Percentiles rank a stretch among this genome's conserved stretches.
Conservation (phyloP, 768 basidiomycete species). For the Mrakia gelida region DNA sequence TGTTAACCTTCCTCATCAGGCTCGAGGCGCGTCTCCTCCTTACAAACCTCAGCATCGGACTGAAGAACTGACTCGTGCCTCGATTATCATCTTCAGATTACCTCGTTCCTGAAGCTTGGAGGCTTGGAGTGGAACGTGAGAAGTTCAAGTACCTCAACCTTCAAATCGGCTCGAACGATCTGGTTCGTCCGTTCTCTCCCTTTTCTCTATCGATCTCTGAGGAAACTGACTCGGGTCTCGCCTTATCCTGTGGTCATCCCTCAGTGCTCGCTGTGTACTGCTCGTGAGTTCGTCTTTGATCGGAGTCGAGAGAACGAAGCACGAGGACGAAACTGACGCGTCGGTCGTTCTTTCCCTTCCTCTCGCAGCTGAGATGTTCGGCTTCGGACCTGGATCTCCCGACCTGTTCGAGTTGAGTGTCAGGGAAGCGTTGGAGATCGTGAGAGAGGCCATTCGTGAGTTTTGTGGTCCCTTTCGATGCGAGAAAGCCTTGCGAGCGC, state of each 20-base stretch:
- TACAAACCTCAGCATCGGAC: background rate
- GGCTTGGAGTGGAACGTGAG: conserved; percentile 3
- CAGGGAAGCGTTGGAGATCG: conserved; percentile 29
- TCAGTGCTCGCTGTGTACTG: conserved; percentile 8
- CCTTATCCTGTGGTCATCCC: background rate
- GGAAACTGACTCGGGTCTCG: no score
- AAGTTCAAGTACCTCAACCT: conserved; percentile 23
- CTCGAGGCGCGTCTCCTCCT: conserved; percentile 14
- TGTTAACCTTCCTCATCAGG: conserved; percentile 25
- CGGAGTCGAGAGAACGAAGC: no score
- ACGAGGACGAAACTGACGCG: background rate
- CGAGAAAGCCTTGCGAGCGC: no score
- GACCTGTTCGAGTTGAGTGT: conserved; percentile 21
- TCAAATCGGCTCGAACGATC: conserved; percentile 30
- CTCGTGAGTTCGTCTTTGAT: background rate
- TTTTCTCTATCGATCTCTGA: background rate
- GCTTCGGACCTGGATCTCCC: conserved; percentile 18
- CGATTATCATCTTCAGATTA: conserved; percentile 8
- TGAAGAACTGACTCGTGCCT: background rate
- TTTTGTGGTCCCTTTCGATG: background rate
- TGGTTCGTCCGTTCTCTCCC: background rate
- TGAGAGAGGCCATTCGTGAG: conserved; percentile 25
- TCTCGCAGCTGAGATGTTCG: conserved; percentile 11
- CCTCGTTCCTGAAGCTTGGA: conserved; percentile 16
- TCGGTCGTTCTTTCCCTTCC: no score